Conservation (phyloP, 2,329 filamentous ascomycete genomes). For the Cercospora canescens region DNA sequence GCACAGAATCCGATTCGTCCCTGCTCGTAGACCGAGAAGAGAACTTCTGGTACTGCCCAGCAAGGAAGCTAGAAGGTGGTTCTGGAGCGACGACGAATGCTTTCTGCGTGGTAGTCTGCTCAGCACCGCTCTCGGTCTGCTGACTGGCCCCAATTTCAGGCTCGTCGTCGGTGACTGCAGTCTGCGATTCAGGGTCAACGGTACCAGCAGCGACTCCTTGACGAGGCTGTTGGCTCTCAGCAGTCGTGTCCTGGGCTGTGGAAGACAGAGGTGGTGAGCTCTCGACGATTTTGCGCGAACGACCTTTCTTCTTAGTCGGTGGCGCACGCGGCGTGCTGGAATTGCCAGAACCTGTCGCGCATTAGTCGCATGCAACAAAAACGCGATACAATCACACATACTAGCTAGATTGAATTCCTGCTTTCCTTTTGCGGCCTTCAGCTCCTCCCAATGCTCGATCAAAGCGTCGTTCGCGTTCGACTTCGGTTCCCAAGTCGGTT, state of each 20-base stretch:
- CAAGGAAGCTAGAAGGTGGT: conserved; percentile 31
- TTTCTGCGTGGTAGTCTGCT: not conserved
- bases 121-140: conserved; percentile 3
- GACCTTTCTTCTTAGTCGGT: not conserved
- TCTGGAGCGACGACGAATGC: conserved; percentile 14
- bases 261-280: conserved; percentile 23
- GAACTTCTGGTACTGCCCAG: conserved; percentile 27
- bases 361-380: not conserved
- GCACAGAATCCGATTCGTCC: not conserved
- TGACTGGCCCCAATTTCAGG: conserved; percentile 32
- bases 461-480: conserved; percentile 37
- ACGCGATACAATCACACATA: not conserved
- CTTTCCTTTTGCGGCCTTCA: conserved; percentile 23
- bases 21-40: not conserved
- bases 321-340: not conserved
- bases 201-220: not conserved
- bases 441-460: conserved; percentile 38
- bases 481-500: conserved; percentile 54
- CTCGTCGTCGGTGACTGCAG: conserved; percentile 1
- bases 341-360: not conserved
- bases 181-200: not conserved
- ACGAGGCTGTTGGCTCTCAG: not conserved
- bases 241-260: not conserved
- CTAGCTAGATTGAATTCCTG: not conserved
- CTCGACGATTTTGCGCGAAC: conserved; percentile 17